A percentile compares a stretch with the other conserved stretches of the same genome.
These are phyloP conservation scores for Naumovozyma castellii DNA, from an alignment of 805 yeast genomes.

Conservation along the genomic window DNA sequence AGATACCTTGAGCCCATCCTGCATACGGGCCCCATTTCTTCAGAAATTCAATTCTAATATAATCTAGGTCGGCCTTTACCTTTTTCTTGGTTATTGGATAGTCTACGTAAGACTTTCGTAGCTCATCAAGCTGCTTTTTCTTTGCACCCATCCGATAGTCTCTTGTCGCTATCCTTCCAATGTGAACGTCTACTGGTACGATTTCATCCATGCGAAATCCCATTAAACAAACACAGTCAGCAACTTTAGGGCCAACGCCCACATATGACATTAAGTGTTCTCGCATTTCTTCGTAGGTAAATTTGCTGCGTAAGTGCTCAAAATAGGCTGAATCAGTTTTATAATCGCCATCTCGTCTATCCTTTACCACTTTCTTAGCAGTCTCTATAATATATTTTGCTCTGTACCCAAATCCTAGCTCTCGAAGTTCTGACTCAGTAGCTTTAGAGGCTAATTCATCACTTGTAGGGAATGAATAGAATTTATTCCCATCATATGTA, in stretches of 20 bases:
- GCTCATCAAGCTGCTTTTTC: constrained; percentile 23
- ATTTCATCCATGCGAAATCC: constrained; percentile 51
- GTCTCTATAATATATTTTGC: constrained; percentile 82
- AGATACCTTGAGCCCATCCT: constrained; percentile 97
- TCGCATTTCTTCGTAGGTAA: constrained; percentile 33
- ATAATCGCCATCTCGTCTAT: constrained; percentile 14
- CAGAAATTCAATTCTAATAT: constrained; percentile 51
- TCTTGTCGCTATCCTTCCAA: constrained; percentile 76
- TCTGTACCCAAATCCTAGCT: constrained; percentile 72
- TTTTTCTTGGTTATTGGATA: constrained; percentile 26
- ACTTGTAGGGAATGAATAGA: constrained; percentile 71
- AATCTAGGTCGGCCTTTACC: constrained; percentile 30
- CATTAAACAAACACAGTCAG: constrained; percentile 93
- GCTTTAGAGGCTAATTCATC: constrained; percentile 34
- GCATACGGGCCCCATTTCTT: constrained; percentile 82
- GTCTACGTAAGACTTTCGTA: constrained; percentile 20
- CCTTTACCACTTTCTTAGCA: constrained; percentile 43
- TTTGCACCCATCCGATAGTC: constrained; percentile 51
- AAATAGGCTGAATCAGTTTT: constrained; percentile 29
- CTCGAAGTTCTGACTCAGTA: constrained; percentile 39
- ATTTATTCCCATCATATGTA: constrained; percentile 42
- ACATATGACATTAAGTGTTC: constrained; percentile 46
- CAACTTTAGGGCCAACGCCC: constrained; percentile 97
- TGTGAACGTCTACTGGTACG: constrained; percentile 95
- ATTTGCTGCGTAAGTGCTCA: constrained; percentile 30